Conservation (phyloP, 2,329 filamentous ascomycete genomes). For the Penicillium sp. region DNA sequence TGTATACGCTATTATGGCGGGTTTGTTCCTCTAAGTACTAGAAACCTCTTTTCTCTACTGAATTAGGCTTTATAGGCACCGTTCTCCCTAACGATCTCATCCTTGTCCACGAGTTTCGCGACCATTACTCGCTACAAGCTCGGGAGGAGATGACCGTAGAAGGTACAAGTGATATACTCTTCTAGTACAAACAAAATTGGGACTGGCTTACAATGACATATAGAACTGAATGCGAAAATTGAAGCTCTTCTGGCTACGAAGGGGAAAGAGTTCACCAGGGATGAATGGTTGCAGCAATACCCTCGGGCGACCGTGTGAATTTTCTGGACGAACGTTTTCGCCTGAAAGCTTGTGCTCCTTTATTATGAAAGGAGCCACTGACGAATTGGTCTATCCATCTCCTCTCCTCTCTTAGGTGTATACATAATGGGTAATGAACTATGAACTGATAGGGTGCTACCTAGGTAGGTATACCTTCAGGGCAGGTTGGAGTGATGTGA, state of each 20-base stretch:
- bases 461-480: no score
- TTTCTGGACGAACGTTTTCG: neutral
- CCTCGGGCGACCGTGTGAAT: neutral
- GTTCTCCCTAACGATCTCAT: neutral
- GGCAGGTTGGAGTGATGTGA: neutral
- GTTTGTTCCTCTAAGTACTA: neutral
- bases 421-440: neutral
- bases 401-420: neutral
- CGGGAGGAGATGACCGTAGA: neutral
- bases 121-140: neutral
- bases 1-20: neutral
- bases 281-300: neutral
- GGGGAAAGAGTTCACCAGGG: neutral
- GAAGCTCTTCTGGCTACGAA: neutral
- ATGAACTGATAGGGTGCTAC: neutral
- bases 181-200: no score
- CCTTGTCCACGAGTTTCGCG: neutral
- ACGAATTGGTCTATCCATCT: neutral
- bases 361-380: neutral
- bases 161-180: neutral
- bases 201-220: neutral
- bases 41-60: neutral
- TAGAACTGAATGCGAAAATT: neutral
- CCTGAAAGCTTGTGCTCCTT: neutral
- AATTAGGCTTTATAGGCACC: neutral